Conservation (phyloP, 2,329 filamentous ascomycete genomes). For the Stemphylium beticola region DNA sequence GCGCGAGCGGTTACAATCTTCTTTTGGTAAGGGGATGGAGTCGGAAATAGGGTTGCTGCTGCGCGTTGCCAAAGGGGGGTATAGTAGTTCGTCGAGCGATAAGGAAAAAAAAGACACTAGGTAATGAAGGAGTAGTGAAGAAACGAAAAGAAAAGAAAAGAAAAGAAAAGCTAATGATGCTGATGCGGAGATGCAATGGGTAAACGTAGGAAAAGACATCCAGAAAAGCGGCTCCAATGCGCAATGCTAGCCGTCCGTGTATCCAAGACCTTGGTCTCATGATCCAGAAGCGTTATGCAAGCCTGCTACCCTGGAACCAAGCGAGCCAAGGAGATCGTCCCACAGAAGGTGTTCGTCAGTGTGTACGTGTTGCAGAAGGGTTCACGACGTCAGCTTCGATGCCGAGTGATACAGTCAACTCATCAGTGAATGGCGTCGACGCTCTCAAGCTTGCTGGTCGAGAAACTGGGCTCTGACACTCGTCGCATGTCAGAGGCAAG, state of each 20-base stretch:
- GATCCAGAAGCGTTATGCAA: slow-evolving; percentile 25
- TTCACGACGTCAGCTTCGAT: slow-evolving; percentile 15
- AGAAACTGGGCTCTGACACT: slow-evolving; percentile 44
- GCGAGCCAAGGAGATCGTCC: slow-evolving; percentile 10
- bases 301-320: slow-evolving; percentile 24
- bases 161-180: slow-evolving; percentile 39
- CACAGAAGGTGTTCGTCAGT: slow-evolving; percentile 18
- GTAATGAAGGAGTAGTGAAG: slow-evolving; percentile 14
- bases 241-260: slow-evolving; percentile 17
- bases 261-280: slow-evolving; percentile 20
- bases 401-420: slow-evolving; percentile 9
- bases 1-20: slow-evolving; percentile 53
- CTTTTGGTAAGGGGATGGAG: slow-evolving; percentile 36
- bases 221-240: slow-evolving; percentile 17
- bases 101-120: slow-evolving; percentile 16
- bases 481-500: slow-evolving; percentile 43
- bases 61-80: slow-evolving; percentile 33
- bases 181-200: slow-evolving; percentile 33
- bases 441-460: slow-evolving; percentile 37
- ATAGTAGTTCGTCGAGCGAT: slow-evolving; percentile 38
- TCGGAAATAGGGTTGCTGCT: slow-evolving; percentile 16
- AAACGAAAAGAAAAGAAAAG: slow-evolving; percentile 31
- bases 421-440: slow-evolving; percentile 38
- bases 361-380: slow-evolving; percentile 18
- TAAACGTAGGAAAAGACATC: slow-evolving; percentile 23